Percentiles rank a stretch among this genome's conserved stretches.
Conservation (phyloP, 495 filamentous ascomycete species). For the Clavariopsis aquatica region DNA sequence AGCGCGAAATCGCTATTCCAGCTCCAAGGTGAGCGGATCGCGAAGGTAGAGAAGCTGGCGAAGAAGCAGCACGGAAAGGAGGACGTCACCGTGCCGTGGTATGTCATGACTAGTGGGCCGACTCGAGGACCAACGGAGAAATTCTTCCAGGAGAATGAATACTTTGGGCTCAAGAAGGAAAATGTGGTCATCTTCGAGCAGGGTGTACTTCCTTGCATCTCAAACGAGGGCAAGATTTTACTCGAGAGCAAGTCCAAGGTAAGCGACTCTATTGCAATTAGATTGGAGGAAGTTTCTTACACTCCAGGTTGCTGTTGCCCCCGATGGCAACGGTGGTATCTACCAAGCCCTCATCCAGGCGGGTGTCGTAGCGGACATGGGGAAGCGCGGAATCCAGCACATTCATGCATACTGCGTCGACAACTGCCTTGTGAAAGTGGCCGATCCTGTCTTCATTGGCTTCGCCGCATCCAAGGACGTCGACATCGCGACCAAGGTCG, state of each 20-base stretch:
- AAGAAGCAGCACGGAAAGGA: conserved; percentile 64
- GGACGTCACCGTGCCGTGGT: conserved; percentile 84
- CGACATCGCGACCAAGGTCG: conserved; percentile 97
- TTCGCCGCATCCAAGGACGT: conserved; percentile 87
- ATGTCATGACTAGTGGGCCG: conserved; percentile 99
- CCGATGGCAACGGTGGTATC: conserved; percentile 97
- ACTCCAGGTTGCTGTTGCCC: conserved; percentile 78
- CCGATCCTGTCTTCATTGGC: conserved; percentile 93
- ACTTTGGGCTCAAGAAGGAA: conserved; percentile 82
- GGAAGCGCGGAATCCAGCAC: conserved; percentile 84
- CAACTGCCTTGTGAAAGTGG: conserved; percentile 98
- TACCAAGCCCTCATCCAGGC: conserved; percentile 87
- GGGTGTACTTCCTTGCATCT: conserved; percentile 93
- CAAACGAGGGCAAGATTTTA: conserved; percentile 96
- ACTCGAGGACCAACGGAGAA: conserved; percentile 87
- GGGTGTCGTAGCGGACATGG: conserved; percentile 85
- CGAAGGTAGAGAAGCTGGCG: conserved; percentile 82
- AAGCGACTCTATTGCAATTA: not conserved
- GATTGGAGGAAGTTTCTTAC: not conserved
- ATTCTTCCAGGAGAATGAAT: conserved; percentile 86
- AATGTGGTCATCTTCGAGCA: conserved; percentile 96
- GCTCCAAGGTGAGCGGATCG: conserved; percentile 92
- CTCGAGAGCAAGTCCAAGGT: conserved; percentile 87
- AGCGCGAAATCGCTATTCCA: conserved; percentile 95
- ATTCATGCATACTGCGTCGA: conserved; percentile 98